Percentiles rank a stretch among this genome's conserved stretches.
These are phyloP conservation scores for Solanum habrochaites DNA, from an alignment of 257 asterid genomes.

Conservation along the genomic window DNA sequence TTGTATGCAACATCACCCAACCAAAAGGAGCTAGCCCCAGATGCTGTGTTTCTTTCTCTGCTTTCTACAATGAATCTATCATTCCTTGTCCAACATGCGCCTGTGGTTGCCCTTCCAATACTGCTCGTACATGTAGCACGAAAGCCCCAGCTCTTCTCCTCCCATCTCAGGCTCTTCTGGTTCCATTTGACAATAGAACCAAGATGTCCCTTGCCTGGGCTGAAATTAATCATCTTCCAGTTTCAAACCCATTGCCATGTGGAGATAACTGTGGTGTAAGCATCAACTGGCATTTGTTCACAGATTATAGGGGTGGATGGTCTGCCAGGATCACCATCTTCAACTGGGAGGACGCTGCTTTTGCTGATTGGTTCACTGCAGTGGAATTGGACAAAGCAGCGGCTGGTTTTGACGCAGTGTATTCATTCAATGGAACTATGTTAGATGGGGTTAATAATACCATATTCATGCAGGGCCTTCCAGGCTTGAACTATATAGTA, in stretches of 20 bases:
- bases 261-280: conserved; percentile 84
- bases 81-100: conserved; percentile 86
- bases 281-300: conserved; percentile 78
- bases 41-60: conserved; percentile 90
- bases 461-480: conserved; percentile 73
- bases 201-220: conserved; percentile 65
- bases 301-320: conserved; percentile 85
- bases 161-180: conserved; percentile 70
- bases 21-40: conserved; percentile 51
- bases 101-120: conserved; percentile 56
- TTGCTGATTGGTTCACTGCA: conserved; percentile 78
- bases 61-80: conserved; percentile 81
- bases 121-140: conserved; percentile 35
- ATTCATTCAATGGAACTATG: conserved; percentile 72
- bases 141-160: conserved; percentile 58
- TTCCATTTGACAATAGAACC: conserved; percentile 71
- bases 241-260: conserved; percentile 69
- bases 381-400: conserved; percentile 51
- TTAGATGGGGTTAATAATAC: conserved; percentile 50
- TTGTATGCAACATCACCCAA: conserved; percentile 80
- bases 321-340: conserved; percentile 77
- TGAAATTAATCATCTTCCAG: conserved; percentile 45
- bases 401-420: conserved; percentile 56
- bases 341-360: conserved; percentile 74
- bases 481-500: conserved; percentile 68